Conservation (phyloP, 495 filamentous ascomycete species). For the Penicillium ucsense region DNA sequence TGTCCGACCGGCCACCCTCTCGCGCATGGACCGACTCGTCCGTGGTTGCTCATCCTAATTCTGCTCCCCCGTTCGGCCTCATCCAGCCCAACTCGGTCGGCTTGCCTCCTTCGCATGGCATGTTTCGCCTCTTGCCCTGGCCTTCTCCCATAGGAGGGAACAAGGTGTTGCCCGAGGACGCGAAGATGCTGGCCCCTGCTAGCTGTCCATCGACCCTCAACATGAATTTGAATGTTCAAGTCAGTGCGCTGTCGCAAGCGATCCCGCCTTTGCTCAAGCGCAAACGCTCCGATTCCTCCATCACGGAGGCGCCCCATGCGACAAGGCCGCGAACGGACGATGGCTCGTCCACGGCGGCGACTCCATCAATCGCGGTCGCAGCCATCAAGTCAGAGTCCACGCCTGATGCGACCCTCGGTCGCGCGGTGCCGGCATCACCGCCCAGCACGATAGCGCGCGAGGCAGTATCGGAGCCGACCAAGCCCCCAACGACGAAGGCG, state of each 20-base stretch:
- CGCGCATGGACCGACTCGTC: slow-evolving; percentile 22
- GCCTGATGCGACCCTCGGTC: slow-evolving; percentile 1
- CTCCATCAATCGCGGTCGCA: slow-evolving; percentile 5
- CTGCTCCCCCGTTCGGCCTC: background rate
- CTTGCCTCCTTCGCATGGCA: slow-evolving; percentile 39
- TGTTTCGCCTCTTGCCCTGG: slow-evolving; percentile 50
- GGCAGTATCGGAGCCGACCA: slow-evolving; percentile 4
- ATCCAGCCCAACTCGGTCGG: slow-evolving; percentile 6
- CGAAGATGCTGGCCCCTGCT: slow-evolving; percentile 34
- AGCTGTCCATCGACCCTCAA: slow-evolving; percentile 31
- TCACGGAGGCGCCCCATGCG: slow-evolving; percentile 23
- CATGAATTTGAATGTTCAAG: slow-evolving; percentile 1
- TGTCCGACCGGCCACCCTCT: background rate
- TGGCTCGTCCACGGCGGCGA: slow-evolving; percentile 12
- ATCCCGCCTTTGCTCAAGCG: slow-evolving; percentile 41
- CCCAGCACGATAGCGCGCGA: slow-evolving; percentile 5
- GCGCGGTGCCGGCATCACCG: background rate
- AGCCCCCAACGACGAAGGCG: background rate
- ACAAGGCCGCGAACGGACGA: slow-evolving; percentile 20
- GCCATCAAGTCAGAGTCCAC: slow-evolving; percentile 1
- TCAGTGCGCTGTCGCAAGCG: slow-evolving; percentile 24
- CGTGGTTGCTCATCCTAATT: slow-evolving; percentile 4
- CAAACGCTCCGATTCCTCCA: slow-evolving; percentile 38
- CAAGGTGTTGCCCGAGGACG: slow-evolving; percentile 40
- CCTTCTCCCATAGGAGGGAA: slow-evolving; percentile 45